A percentile compares a stretch with the other conserved stretches of the same genome.
These are phyloP conservation scores for Yarrowia divulgata DNA, from an alignment of 805 yeast species.

Conservation along the genomic window DNA sequence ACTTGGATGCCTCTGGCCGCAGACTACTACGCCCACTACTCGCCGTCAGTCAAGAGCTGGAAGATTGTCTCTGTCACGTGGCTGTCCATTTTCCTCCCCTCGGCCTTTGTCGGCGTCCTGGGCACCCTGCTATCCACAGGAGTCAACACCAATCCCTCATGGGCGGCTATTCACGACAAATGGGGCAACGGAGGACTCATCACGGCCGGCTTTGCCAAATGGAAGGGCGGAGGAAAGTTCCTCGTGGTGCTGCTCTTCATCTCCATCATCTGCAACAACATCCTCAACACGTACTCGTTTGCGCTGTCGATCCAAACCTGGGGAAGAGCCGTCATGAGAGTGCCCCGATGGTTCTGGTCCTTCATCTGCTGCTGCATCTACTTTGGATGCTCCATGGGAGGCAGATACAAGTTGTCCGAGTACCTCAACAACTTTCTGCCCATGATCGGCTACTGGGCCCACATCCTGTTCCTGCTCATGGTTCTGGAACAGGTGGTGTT, in stretches of 20 bases:
- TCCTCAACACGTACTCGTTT: constrained; percentile 79
- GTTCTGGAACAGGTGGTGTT: constrained; percentile 77
- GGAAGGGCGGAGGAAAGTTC: constrained; percentile 83
- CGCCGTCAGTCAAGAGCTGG: constrained; percentile 67
- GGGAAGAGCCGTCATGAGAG: constrained; percentile 57
- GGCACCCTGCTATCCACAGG: constrained; percentile 75
- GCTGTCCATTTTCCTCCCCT: constrained; percentile 71
- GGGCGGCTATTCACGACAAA: constrained; percentile 62
- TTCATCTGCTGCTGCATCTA: constrained; percentile 67
- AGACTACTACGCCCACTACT: constrained; percentile 83
- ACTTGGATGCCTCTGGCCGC: constrained; percentile 91
- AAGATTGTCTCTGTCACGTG: constrained; percentile 68
- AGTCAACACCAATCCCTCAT: constrained; percentile 63
- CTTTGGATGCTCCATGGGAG: constrained; percentile 75
- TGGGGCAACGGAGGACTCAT: constrained; percentile 81
- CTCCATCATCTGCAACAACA: constrained; percentile 81
- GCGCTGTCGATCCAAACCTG: constrained; percentile 76
- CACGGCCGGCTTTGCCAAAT: constrained; percentile 66
- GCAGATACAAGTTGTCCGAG: constrained; percentile 72
- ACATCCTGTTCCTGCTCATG: constrained; percentile 75
- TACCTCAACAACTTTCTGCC: constrained; percentile 84
- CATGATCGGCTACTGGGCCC: constrained; percentile 91
- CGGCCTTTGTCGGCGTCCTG: constrained; percentile 75
- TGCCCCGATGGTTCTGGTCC: constrained; percentile 83
- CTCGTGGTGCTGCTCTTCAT: constrained; percentile 71